Base-by-base conservation (phyloP, 371 early-diverging fungal species). In the Thermomucor indicae-seudaticae region DNA sequence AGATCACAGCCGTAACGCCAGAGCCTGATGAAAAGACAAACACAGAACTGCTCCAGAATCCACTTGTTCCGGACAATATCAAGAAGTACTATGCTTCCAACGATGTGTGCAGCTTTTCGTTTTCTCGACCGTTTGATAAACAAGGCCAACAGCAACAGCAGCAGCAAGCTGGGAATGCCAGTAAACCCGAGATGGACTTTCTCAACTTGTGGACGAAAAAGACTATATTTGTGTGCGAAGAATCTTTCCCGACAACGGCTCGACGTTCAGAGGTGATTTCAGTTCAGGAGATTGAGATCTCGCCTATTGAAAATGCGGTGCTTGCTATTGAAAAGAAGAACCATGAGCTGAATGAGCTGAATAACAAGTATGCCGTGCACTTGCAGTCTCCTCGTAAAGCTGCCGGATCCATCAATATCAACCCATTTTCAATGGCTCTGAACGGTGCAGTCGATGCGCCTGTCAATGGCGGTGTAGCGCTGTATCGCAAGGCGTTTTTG, bases 361-460 rank as follows among this genome's bases (percentile, higher is more conserved):
- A 82, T 61, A 65, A 64, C 50, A 79, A 80, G 57, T 89, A 77
- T 41, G 59, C 67, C 22, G 57, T 47, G 3, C 45, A 63, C 45
- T 29, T 71, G 4, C 51, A 34, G 34, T 49, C 49, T 27, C 37
- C 39, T 12, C 25, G 38, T 8, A 35, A 63, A 16, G 47, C 44
- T 12, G 19, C 42, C n/a, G 58, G 42, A 1, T 53, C 65, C 19
- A 47, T 78, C 25, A 89, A 86, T 51, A 71, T 81, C 29, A 89
- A 83, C 49, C 85, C 84, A 3, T 85, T 92, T 44, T 85, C 88
- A 0, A 89, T 92, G 89, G 79, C 86, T 4, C 58, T 92, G 22
- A 89, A 89, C 57, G 90, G 92, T 12, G 85, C 89, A 6, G 85
- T 92, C 0, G 90, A 92, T 74, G 90, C 92, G 3, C 89, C 90